These are phyloP conservation scores for Xylariaceae sp. DNA, from an alignment of 2,329 filamentous ascomycete species.

Conservation along the genomic window DNA sequence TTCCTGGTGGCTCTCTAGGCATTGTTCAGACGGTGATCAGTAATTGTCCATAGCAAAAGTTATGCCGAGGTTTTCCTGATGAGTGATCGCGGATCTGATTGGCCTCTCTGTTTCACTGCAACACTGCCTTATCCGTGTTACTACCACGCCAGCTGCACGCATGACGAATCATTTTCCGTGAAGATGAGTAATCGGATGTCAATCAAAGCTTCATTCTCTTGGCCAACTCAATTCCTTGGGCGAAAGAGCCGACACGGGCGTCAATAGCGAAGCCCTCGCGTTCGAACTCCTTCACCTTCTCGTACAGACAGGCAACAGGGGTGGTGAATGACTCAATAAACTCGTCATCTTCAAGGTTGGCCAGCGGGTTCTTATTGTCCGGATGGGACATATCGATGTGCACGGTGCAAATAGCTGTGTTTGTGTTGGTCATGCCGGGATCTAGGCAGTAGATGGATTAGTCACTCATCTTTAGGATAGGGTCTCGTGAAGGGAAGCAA, in stretches of 20 bases:
- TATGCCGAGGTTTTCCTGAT: too few species aligned
- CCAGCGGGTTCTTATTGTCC: constrained; percentile 65
- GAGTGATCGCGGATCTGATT: too few species aligned
- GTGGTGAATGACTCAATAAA: constrained; percentile 78
- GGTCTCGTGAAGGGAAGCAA: not conserved
- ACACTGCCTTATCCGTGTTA: too few species aligned
- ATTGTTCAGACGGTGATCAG: too few species aligned
- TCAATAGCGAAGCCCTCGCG: constrained; percentile 73
- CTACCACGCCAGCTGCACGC: too few species aligned
- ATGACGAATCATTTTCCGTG: too few species aligned
- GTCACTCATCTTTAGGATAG: not conserved
- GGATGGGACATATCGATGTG: constrained; percentile 65
- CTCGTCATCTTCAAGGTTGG: constrained; percentile 72
- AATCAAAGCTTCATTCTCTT: constrained; percentile 44
- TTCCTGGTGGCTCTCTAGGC: too few species aligned
- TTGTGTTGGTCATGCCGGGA: constrained; percentile 34
- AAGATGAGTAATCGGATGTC: too few species aligned
- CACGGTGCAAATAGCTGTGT: constrained; percentile 67
- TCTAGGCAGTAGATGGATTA: constrained; percentile 1
- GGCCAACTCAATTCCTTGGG: constrained; percentile 72
- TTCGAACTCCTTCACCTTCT: constrained; percentile 63
- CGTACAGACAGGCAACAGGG: constrained; percentile 60
- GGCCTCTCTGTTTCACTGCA: too few species aligned
- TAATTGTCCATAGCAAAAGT: too few species aligned
- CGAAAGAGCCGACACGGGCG: constrained; percentile 71